A percentile compares a stretch with the other conserved stretches of the same genome.
Evolutionary conservation across 768 basidiomycete genomes (phyloP).

Genomic region (Boletus fagicola): DNA sequence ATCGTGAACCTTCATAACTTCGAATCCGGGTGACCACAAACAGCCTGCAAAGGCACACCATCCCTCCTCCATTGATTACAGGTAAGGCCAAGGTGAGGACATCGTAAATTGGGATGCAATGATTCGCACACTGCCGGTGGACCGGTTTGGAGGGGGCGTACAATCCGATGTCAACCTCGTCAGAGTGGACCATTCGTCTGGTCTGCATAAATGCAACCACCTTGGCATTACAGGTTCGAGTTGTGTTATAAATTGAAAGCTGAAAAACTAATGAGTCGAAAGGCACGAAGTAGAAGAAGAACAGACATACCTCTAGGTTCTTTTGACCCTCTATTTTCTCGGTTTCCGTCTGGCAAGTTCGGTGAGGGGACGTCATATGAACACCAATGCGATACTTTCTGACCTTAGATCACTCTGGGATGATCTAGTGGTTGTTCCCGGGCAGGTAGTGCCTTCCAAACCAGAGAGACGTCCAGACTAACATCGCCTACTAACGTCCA

Average conservation of each 20-base stretch:
- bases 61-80: background rate
- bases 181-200: background rate
- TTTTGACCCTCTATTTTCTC: background rate
- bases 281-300: too few species aligned
- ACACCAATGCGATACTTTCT: too few species aligned
- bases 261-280: background rate
- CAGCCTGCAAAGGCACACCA: background rate
- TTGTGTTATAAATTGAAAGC: background rate
- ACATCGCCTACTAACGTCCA: background rate
- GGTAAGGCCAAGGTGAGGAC: background rate
- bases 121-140: background rate
- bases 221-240: background rate
- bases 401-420: background rate
- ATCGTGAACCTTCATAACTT: background rate
- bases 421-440: background rate
- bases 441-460: background rate
- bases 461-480: background rate
- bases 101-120: background rate
- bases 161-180: background rate
- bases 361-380: background rate
- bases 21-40: background rate
- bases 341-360: background rate
- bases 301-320: background rate
- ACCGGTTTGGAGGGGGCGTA: background rate
- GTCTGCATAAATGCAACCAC: background rate